Conservation (phyloP, 805 yeast genomes). For the Yamadazyma nakazawae region DNA sequence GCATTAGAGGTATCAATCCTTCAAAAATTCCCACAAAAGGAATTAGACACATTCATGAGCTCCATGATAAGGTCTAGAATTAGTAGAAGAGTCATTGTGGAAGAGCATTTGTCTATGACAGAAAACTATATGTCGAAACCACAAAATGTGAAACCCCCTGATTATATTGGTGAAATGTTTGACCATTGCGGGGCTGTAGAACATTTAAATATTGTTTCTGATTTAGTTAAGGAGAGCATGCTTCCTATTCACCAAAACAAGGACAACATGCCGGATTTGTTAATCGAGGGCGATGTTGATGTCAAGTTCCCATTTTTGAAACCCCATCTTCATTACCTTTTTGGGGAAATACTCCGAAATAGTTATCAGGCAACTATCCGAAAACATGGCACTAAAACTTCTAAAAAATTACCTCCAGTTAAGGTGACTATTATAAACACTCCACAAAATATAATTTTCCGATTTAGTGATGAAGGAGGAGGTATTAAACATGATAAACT, state of each 20-base stretch:
- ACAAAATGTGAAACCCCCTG: slow-evolving; percentile 47
- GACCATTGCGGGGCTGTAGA: slow-evolving; percentile 72
- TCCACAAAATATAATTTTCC: slow-evolving; percentile 62
- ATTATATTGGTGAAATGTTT: slow-evolving; percentile 74
- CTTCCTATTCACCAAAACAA: slow-evolving; percentile 49
- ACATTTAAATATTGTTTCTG: slow-evolving; percentile 56
- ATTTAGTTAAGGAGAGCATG: slow-evolving; percentile 48
- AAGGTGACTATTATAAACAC: slow-evolving; percentile 69
- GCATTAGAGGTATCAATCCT: slow-evolving; percentile 75
- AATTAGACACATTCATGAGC: slow-evolving; percentile 72
- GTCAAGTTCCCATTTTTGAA: slow-evolving; percentile 77
- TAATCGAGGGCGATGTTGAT: slow-evolving; percentile 69
- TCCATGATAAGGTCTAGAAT: slow-evolving; percentile 80
- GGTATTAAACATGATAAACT: slow-evolving; percentile 66
- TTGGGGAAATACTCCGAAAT: slow-evolving; percentile 86
- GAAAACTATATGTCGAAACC: slow-evolving; percentile 54
- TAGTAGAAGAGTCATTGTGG: slow-evolving; percentile 84
- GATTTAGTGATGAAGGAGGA: slow-evolving; percentile 89
- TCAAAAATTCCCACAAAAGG: slow-evolving; percentile 52
- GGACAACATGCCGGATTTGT: slow-evolving; percentile 65
- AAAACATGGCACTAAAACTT: slow-evolving; percentile 26
- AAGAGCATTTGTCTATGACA: slow-evolving; percentile 83
- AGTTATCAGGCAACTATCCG: slow-evolving; percentile 75
- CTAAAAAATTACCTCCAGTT: slow-evolving; percentile 62
- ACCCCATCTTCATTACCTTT: slow-evolving; percentile 79